These are phyloP conservation scores for Paramecium octaurelia DNA, from an alignment of 73 alveolate species.

Conservation along the genomic window DNA sequence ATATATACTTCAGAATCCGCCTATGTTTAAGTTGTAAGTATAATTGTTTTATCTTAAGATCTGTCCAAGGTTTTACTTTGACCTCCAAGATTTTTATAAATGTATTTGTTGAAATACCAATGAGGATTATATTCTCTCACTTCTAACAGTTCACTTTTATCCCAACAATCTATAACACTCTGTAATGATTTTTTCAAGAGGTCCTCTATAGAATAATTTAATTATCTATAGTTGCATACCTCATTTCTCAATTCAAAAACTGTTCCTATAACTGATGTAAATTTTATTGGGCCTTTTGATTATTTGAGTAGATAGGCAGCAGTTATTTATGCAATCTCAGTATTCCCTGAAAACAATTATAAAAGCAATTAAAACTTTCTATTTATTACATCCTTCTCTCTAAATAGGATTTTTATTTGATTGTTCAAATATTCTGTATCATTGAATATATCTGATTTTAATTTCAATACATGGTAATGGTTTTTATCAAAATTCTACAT, in stretches of 20 bases:
- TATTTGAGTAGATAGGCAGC: not conserved
- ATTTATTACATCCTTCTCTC: not conserved
- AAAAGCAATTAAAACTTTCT: not conserved
- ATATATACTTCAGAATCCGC: not conserved
- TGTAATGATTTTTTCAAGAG: not conserved
- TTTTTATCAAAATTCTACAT: not conserved
- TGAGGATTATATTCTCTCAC: not conserved
- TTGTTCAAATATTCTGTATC: conserved; percentile 5
- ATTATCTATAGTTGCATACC: not conserved
- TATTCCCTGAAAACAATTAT: not conserved
- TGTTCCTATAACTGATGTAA: not conserved
- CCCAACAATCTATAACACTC: not conserved
- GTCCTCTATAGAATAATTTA: not conserved
- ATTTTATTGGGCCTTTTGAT: not conserved
- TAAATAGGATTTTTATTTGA: not conserved
- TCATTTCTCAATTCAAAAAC: conserved; percentile 6
- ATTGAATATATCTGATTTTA: not conserved
- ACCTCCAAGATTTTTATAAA: not conserved
- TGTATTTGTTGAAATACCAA: not conserved
- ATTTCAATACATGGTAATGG: not conserved
- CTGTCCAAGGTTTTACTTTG: not conserved
- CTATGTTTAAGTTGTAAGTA: not conserved
- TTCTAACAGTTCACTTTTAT: not conserved
- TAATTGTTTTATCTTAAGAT: not conserved
- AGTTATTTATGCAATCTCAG: not conserved